Base-by-base conservation (phyloP, 192 early-diverging fungal species). In the Coemansia sp. region DNA sequence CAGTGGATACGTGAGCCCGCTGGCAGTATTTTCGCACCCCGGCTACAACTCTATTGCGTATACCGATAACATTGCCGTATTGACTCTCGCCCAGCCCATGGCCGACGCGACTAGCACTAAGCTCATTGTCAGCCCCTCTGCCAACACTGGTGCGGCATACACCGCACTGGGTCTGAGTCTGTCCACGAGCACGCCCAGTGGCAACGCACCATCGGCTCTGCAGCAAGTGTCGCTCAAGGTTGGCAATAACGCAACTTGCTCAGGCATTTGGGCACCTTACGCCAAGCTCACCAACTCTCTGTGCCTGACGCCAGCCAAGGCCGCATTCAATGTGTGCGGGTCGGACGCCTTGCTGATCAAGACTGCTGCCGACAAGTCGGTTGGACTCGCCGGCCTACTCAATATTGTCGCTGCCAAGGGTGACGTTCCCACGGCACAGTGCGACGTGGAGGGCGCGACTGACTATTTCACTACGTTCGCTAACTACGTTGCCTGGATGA, bases 401-500 rank as follows among this genome's bases (percentile, higher is more conserved):
- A 84, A 84, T 60, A 68, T 84, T 63, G 73, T 84, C 27, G 81
- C 75, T 4, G 65, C 64, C 44, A 68, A 75, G 42, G 65, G 61
- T 64, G 70, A 78, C 31, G 67, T 78, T 22, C 76, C 81, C 2
- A 68, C 76, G 3, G 60, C 60, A 46, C 40, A 62, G 44, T 84
- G 81, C 68, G 68, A 55, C 10, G 71, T 62, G 1, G 27, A 42
- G 0, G 76, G 81, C 27, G 73, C 41, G 3, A 65, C 62, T 13
- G 81, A 84, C 38, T 84, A 65, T 29, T 84, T 84, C 55, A 84
- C 81, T n/a, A 84, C 81, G 11, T 78, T 84, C 27, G 65, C 54
- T 71, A 84, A 84, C 76, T 84, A 84, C 38, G n/a, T 84, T 34
- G 38, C 66, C 67, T 84, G 81, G 81, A 61, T 84, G 47, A 84